Percentiles rank a stretch among this genome's conserved stretches.
phyloP scores from a whole-genome alignment of 192 early-diverging fungal species.

The Geranomyces michiganensis region DNA sequence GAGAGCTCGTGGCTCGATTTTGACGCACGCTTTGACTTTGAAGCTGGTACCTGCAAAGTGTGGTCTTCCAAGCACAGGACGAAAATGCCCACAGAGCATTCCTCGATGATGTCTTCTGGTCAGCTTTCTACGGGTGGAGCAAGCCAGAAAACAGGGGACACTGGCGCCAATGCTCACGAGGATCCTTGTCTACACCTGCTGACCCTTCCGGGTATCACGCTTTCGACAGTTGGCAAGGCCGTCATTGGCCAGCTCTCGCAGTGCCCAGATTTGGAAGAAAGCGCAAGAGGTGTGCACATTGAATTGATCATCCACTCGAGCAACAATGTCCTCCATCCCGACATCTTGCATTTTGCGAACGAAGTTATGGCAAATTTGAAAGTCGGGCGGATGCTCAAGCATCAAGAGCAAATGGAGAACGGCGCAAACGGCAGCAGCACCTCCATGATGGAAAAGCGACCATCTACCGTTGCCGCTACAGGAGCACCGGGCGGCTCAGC shows the following conservation, averaged over 20 bases:
- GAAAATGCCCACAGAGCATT: background rate
- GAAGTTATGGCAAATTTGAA: constrained; percentile 69
- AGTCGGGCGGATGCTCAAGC: constrained; percentile 35
- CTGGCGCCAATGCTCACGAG: constrained; percentile 15
- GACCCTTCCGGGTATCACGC: constrained; percentile 39
- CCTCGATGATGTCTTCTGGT: constrained; percentile 19
- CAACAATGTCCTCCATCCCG: constrained; percentile 72
- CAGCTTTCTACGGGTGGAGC: constrained; percentile 27
- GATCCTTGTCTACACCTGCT: constrained; percentile 37
- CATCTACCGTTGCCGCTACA: background rate
- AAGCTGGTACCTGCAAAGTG: constrained; percentile 41
- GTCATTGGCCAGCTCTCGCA: constrained; percentile 25
- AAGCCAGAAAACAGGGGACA: constrained; percentile 23
- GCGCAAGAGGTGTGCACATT: constrained; percentile 51
- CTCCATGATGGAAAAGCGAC: background rate
- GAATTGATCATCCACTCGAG: constrained; percentile 70
- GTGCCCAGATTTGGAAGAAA: background rate
- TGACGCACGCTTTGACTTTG: constrained; percentile 36
- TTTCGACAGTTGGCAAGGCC: constrained; percentile 40
- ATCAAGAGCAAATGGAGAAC: constrained; percentile 39
- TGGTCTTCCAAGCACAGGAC: constrained; percentile 17
- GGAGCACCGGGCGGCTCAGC: background rate
- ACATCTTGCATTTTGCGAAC: constrained; percentile 69
- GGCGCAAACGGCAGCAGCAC: constrained; percentile 26
- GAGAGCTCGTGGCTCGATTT: constrained; percentile 32